A percentile compares a stretch with the other conserved stretches of the same genome.
phyloP scores from a whole-genome alignment of 768 basidiomycete species.

The Suillus subaureus region DNA sequence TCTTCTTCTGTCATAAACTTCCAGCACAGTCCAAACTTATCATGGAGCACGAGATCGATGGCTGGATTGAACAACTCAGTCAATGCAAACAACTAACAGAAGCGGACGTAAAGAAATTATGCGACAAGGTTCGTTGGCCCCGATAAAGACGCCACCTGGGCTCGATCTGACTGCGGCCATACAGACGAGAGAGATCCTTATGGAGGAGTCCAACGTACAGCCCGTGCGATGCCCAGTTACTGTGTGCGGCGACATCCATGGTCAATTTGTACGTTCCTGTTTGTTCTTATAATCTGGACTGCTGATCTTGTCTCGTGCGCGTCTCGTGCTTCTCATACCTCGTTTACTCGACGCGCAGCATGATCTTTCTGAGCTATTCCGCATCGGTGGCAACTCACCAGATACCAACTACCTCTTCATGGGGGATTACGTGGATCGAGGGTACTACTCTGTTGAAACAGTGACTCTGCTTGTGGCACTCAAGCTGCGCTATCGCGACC shows the following conservation, averaged over 20 bases:
- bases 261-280: slow-evolving; percentile 88
- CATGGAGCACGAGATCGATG: slow-evolving; percentile 82
- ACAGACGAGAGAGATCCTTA: slow-evolving; percentile 96
- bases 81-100: slow-evolving; percentile 98
- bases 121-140: slow-evolving; percentile 85
- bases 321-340: slow-evolving; percentile 6
- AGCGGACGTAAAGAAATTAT: slow-evolving; percentile 93
- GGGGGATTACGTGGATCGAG: slow-evolving; percentile 99
- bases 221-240: slow-evolving; percentile 98
- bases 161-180: slow-evolving; percentile 20
- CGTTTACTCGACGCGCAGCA: slow-evolving; percentile 62
- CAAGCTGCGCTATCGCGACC: slow-evolving; percentile 97
- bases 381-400: slow-evolving; percentile 97
- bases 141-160: slow-evolving; percentile 12
- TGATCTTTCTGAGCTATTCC: slow-evolving; percentile 98
- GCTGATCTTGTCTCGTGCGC: slow-evolving; percentile 27
- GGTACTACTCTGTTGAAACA: slow-evolving; percentile 99
- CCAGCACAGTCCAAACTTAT: slow-evolving; percentile 14
- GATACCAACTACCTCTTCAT: slow-evolving; percentile 99
- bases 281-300: slow-evolving; percentile 19
- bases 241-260: slow-evolving; percentile 99
- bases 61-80: slow-evolving; percentile 95
- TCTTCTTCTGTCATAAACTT: slow-evolving; percentile 9
- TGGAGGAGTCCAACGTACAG: slow-evolving; percentile 99
- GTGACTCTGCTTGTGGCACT: slow-evolving; percentile 96